These are phyloP conservation scores for Mycena vulgaris DNA, from an alignment of 768 basidiomycete genomes.

Conservation along the genomic window DNA sequence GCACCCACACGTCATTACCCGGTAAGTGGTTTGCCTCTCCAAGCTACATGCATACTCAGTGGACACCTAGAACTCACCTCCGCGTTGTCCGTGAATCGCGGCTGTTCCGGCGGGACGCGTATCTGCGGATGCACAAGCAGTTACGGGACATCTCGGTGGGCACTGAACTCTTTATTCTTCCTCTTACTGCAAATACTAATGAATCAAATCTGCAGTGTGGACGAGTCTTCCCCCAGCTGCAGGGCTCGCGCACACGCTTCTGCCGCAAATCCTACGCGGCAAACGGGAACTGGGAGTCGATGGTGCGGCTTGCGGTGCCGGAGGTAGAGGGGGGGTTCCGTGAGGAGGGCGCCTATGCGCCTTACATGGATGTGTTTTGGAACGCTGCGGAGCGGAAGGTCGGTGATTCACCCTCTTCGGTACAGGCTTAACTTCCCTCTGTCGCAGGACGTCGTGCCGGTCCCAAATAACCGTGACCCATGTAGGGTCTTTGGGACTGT, in stretches of 20 bases:
- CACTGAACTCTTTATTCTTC: background rate
- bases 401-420: background rate
- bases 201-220: background rate
- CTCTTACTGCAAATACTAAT: background rate
- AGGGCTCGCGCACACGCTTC: background rate
- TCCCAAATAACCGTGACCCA: slow-evolving; percentile 6
- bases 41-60: background rate
- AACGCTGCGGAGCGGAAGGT: slow-evolving; percentile 8
- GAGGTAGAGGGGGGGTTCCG: slow-evolving; percentile 10
- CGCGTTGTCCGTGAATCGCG: no score
- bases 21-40: background rate
- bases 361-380: slow-evolving; percentile 10
- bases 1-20: slow-evolving; percentile 16
- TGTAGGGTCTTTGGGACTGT: background rate
- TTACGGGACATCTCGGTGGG: background rate
- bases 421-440: background rate
- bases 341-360: slow-evolving; percentile 11
- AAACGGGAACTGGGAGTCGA: slow-evolving; percentile 16
- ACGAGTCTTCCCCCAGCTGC: background rate
- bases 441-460: slow-evolving; percentile 5
- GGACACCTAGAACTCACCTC: background rate
- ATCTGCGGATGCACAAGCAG: background rate
- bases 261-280: background rate
- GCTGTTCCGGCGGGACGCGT: background rate
- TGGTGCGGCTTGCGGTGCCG: slow-evolving; percentile 6